Conservation (phyloP, 129 eudicot genomes). For the Tanacetum coccineum region DNA sequence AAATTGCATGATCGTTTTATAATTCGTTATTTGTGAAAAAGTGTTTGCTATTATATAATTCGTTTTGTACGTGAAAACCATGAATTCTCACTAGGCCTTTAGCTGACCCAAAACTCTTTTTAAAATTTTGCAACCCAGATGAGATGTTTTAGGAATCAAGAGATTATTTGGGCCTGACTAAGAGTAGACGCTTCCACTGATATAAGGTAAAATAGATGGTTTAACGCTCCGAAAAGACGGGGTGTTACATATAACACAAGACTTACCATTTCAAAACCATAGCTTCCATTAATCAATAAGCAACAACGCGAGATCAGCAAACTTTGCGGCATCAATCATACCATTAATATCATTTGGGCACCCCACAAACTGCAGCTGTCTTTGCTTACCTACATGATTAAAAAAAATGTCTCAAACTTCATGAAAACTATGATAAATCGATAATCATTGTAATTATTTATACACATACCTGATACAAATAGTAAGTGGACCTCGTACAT, state of each 20-base stretch:
- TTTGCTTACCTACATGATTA: slow-evolving; percentile 60
- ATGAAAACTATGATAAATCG: not conserved
- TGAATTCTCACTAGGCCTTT: too few relatives aligned
- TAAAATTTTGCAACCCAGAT: too few relatives aligned
- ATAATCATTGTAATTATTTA: not conserved
- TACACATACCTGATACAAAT: slow-evolving; percentile 71
- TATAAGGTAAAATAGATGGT: too few relatives aligned
- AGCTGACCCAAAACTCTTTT: too few relatives aligned
- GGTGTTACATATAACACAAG: not conserved
- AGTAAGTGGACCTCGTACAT: slow-evolving; percentile 84
- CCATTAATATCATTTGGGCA: slow-evolving; percentile 96
- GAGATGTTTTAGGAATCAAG: too few relatives aligned
- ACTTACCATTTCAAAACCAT: slow-evolving; percentile 97
- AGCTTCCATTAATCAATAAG: slow-evolving; percentile 94
- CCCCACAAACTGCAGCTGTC: slow-evolving; percentile 85
- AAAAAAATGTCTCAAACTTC: slow-evolving; percentile 16
- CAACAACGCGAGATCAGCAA: slow-evolving; percentile 81
- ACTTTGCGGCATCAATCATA: slow-evolving; percentile 92
- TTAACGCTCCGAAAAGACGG: too few relatives aligned
- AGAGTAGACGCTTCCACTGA: too few relatives aligned
- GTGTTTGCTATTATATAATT: too few relatives aligned
- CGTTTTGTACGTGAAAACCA: too few relatives aligned
- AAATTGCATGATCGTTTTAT: too few relatives aligned
- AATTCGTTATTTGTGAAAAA: too few relatives aligned
- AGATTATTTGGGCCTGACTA: too few relatives aligned